These are phyloP conservation scores for Biscogniauxia marginata DNA, from an alignment of 2,329 filamentous ascomycete genomes.

Conservation along the genomic window DNA sequence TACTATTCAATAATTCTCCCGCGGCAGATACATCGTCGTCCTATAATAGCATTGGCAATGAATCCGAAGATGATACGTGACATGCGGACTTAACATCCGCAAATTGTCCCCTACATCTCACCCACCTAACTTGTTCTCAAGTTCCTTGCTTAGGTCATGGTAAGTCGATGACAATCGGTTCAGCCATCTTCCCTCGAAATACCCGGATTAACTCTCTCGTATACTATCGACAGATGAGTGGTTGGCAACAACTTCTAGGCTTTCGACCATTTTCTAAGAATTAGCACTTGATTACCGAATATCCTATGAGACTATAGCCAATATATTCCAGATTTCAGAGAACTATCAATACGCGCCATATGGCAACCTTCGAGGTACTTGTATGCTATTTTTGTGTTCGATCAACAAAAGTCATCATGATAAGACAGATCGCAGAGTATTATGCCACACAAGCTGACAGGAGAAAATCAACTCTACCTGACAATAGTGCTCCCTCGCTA, in stretches of 20 bases:
- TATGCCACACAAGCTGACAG: constrained; percentile 6
- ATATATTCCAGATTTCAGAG: too few relatives aligned
- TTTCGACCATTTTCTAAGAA: background rate
- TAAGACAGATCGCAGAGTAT: constrained; percentile 11
- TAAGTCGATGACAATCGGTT: too few relatives aligned
- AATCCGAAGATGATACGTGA: background rate
- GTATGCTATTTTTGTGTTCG: constrained; percentile 8
- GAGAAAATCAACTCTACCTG: constrained; percentile 15
- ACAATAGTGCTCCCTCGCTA: constrained; percentile 8
- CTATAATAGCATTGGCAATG: background rate
- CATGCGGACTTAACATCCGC: background rate
- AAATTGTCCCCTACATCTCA: too few relatives aligned
- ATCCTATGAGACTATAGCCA: too few relatives aligned
- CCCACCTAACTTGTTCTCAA: too few relatives aligned
- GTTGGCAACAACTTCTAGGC: background rate
- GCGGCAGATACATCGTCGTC: background rate
- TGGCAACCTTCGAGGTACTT: background rate
- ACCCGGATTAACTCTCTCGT: background rate
- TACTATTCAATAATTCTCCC: background rate
- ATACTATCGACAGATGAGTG: background rate
- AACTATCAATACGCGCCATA: background rate
- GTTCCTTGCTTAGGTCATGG: too few relatives aligned
- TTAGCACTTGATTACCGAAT: background rate
- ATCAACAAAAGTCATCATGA: constrained; percentile 10
- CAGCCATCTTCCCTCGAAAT: background rate